A percentile compares a stretch with the other conserved stretches of the same genome.
Conservation (phyloP, 306 rosid genomes). For the Oxytropis ochrocephala region DNA sequence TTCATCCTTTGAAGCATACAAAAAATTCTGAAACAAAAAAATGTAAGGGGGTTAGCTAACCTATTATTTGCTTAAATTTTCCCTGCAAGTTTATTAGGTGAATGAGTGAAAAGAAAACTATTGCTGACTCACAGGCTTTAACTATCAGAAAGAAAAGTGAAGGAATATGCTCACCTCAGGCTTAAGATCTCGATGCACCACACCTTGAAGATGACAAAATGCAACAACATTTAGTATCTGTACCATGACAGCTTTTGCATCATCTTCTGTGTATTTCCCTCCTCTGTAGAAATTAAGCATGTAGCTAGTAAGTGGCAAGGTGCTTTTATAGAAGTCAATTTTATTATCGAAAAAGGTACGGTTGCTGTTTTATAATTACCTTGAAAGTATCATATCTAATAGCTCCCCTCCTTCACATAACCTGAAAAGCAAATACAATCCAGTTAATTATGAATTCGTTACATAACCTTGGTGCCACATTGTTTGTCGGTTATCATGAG, state of each 20-base stretch:
- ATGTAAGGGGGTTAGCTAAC: conserved; percentile 5
- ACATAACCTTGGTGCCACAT: not conserved
- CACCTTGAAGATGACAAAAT: conserved; percentile 99
- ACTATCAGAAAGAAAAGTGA: conserved; percentile 9
- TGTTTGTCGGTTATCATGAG: not conserved
- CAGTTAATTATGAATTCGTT: not conserved
- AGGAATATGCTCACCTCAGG: conserved; percentile 67
- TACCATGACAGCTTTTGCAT: conserved; percentile 90
- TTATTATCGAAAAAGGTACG: not conserved
- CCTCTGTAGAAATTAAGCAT: conserved; percentile 50
- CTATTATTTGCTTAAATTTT: conserved; percentile 2
- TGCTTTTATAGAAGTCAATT: conserved; percentile 6
- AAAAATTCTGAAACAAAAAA: conserved; percentile 62
- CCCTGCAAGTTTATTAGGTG: not conserved
- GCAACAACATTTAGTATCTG: conserved; percentile 90
- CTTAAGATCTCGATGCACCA: conserved; percentile 99
- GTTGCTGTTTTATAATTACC: conserved; percentile 38
- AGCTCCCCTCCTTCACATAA: conserved; percentile 99
- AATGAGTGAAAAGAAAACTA: not conserved
- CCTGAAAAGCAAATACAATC: conserved; percentile 48
- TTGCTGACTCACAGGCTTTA: conserved; percentile 2
- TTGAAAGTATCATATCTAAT: conserved; percentile 90
- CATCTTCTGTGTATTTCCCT: conserved; percentile 96
- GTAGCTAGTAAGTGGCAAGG: conserved; percentile 20
- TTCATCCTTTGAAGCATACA: conserved; percentile 82